phyloP scores from a whole-genome alignment of 1,139 yeast genomes.

The Magnusiomyces ingens region DNA sequence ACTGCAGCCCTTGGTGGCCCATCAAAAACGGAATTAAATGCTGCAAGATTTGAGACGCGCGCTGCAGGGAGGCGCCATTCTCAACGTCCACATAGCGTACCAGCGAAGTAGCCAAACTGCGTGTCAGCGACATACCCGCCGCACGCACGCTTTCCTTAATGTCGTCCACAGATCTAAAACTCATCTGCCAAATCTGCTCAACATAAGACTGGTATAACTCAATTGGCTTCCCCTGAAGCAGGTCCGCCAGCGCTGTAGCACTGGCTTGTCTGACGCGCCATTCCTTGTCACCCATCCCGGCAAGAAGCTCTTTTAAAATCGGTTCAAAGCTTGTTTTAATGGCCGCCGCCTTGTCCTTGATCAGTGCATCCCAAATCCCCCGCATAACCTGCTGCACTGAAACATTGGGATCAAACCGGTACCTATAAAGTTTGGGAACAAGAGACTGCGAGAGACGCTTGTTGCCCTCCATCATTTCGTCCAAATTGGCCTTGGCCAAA shows the following conservation, averaged over 20 bases:
- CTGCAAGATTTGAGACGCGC: conserved; percentile 48
- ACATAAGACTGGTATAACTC: conserved; percentile 48
- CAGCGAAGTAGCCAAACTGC: conserved; percentile 57
- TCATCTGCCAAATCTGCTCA: conserved; percentile 77
- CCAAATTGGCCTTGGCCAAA: conserved; percentile 69
- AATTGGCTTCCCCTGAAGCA: conserved; percentile 55
- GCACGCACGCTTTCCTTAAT: conserved; percentile 88
- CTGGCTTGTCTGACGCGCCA: conserved; percentile 95
- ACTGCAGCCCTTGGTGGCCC: conserved; percentile 71
- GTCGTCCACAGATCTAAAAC: conserved; percentile 87
- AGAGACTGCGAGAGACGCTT: conserved; percentile 49
- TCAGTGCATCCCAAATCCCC: conserved; percentile 76
- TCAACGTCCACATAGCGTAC: conserved; percentile 48
- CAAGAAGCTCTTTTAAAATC: conserved; percentile 59
- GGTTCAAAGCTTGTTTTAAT: conserved; percentile 48
- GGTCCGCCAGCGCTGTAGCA: conserved; percentile 62
- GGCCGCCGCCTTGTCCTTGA: conserved; percentile 53
- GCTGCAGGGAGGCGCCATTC: conserved; percentile 37
- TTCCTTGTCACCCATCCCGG: conserved; percentile 72
- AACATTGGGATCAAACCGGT: conserved; percentile 75
- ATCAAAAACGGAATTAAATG: conserved; percentile 71
- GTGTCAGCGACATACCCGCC: conserved; percentile 67
- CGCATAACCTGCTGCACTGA: conserved; percentile 78
- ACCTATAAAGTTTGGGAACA: conserved; percentile 77
- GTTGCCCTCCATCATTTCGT: conserved; percentile 52